These are phyloP conservation scores for Macrophomina tecta DNA, from an alignment of 2,329 filamentous ascomycete genomes.

Conservation along the genomic window DNA sequence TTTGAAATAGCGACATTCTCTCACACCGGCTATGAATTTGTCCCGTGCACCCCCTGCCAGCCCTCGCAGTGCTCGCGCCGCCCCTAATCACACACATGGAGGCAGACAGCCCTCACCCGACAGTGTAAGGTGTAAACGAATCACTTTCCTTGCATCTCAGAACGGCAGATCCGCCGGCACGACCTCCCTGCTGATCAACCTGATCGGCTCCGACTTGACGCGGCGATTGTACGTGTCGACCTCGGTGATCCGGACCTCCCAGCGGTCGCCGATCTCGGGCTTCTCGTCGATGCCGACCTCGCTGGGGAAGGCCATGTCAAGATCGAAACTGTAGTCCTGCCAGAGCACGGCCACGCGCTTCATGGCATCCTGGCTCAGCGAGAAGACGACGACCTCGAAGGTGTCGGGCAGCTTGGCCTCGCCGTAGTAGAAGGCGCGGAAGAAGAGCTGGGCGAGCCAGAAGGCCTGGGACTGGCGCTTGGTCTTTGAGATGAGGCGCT, in stretches of 20 bases:
- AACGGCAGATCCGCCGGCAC: neutral
- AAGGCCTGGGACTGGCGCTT: constrained; percentile 46
- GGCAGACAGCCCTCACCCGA: neutral
- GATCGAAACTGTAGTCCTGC: constrained; percentile 16
- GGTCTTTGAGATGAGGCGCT: constrained; percentile 49
- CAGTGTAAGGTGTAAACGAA: too few relatives aligned
- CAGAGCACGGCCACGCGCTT: neutral
- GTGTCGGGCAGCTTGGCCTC: constrained; percentile 59
- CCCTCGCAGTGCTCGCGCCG: neutral
- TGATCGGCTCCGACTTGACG: constrained; percentile 44
- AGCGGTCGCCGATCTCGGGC: constrained; percentile 50
- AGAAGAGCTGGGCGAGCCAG: constrained; percentile 62
- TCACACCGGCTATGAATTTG: too few relatives aligned
- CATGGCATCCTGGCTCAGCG: neutral
- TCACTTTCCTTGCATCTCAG: neutral
- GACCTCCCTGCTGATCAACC: constrained; percentile 41
- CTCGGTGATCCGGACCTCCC: constrained; percentile 50
- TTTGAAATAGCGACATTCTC: too few relatives aligned
- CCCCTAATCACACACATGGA: too few relatives aligned
- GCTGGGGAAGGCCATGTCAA: constrained; percentile 34
- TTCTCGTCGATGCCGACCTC: constrained; percentile 29
- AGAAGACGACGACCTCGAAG: constrained; percentile 44
- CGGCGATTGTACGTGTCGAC: constrained; percentile 44
- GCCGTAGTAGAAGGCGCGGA: constrained; percentile 63
- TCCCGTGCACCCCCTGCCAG: too few relatives aligned